Evolutionary conservation across 2,329 filamentous ascomycete species (phyloP).

Genomic region (Phaeomoniella chlamydospora): DNA sequence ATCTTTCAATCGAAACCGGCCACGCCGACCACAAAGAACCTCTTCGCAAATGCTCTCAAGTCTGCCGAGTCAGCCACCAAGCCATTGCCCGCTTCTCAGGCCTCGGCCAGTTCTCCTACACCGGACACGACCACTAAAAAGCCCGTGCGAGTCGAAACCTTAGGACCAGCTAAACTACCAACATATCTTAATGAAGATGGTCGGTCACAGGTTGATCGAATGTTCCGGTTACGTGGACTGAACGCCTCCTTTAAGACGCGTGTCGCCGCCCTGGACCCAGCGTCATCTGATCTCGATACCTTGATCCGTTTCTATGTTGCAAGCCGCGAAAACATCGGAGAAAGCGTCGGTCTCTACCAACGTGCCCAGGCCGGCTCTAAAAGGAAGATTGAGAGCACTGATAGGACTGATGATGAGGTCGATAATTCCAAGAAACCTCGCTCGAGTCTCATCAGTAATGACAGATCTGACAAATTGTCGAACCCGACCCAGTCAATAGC

Average conservation of each 20-base stretch:
- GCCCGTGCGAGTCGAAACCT: neutral
- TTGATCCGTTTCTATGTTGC: conserved; percentile 22
- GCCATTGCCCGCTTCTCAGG: neutral
- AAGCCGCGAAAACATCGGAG: conserved; percentile 21
- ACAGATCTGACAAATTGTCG: neutral
- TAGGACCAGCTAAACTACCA: conserved; percentile 9
- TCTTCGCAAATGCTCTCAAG: neutral
- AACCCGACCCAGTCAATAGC: neutral
- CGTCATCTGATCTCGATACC: conserved; percentile 18
- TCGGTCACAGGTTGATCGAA: conserved; percentile 10
- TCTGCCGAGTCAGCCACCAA: neutral
- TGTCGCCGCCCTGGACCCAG: conserved; percentile 16
- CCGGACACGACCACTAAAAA: neutral
- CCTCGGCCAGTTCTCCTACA: neutral
- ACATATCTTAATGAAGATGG: conserved; percentile 8
- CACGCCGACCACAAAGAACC: neutral
- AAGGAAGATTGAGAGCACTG: too few species aligned
- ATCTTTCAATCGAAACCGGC: neutral
- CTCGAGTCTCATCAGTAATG: neutral
- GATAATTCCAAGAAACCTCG: conserved; percentile 1
- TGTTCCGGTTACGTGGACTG: conserved; percentile 18
- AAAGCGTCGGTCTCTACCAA: conserved; percentile 14
- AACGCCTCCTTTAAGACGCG: conserved; percentile 20
- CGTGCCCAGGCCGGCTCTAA: conserved; percentile 11
- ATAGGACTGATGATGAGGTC: conserved; percentile 6